These are phyloP conservation scores for Aristolochia fimbriata DNA, from an alignment of 164 flowering plant species.

Conservation along the genomic window DNA sequence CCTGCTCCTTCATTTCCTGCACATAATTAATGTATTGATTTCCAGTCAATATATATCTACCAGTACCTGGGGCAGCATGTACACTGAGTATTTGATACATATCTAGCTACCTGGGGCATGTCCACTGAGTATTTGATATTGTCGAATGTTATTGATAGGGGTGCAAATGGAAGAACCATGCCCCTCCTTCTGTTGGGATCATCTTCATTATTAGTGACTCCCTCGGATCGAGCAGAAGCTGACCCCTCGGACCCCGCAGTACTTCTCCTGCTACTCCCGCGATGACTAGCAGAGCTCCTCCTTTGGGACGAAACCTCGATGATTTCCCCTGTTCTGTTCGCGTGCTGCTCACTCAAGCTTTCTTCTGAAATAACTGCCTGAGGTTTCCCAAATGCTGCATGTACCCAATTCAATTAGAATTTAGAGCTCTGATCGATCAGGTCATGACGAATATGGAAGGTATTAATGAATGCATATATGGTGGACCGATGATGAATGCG, in stretches of 20 bases:
- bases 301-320: conserved; percentile 2
- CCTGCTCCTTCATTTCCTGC: conserved; percentile 56
- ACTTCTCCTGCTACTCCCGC: not conserved
- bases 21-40: too few species aligned
- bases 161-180: conserved; percentile 48
- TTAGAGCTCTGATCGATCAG: too few species aligned
- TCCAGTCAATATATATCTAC: too few species aligned
- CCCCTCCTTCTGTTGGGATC: conserved; percentile 15
- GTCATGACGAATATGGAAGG: too few species aligned
- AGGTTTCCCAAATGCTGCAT: conserved; percentile 7
- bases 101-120: conserved; percentile 31
- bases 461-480: not conserved
- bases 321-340: conserved; percentile 4
- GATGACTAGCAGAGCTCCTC: not conserved
- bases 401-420: too few species aligned
- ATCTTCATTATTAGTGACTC: conserved; percentile 3
- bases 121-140: conserved; percentile 38
- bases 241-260: not conserved
- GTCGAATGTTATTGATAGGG: conserved; percentile 31
- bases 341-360: conserved; percentile 7
- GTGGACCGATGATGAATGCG: too few species aligned
- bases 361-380: conserved; percentile 9
- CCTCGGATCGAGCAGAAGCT: conserved; percentile 5
- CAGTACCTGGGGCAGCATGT: too few species aligned
- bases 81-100: too few species aligned